Conservation (phyloP, 2,329 filamentous ascomycete genomes). For the Fusarium musae region DNA sequence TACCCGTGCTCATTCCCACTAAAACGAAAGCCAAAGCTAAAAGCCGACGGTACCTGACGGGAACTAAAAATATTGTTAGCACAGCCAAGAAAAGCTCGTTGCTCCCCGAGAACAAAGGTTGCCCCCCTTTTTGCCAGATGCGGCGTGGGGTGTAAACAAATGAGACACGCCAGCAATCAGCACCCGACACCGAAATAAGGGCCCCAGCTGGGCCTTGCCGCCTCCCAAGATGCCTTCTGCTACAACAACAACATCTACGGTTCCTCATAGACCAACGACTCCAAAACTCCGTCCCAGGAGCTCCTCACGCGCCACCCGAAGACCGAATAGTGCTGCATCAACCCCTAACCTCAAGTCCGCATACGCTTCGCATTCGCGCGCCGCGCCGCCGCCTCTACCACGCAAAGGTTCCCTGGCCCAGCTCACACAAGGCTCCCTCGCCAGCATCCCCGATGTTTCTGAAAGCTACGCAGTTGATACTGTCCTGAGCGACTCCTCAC, state of each 20-base stretch:
- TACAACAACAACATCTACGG: conserved; percentile 40
- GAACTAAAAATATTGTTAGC: conserved; percentile 31
- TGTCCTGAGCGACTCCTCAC: conserved; percentile 53
- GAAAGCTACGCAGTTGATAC: conserved; percentile 71
- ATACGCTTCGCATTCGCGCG: conserved; percentile 62
- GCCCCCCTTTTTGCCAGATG: conserved; percentile 45
- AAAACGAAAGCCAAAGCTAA: conserved; percentile 23
- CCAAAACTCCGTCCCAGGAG: conserved; percentile 36
- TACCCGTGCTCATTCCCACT: conserved; percentile 21
- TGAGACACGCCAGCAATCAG: conserved; percentile 43
- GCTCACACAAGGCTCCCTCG: conserved; percentile 71
- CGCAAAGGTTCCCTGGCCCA: conserved; percentile 79
- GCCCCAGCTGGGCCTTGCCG: conserved; percentile 37
- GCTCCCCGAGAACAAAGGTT: conserved; percentile 32
- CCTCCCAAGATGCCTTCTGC: conserved; percentile 44
- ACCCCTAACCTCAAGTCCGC: conserved; percentile 68
- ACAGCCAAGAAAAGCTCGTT: conserved; percentile 27
- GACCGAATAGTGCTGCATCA: conserved; percentile 61
- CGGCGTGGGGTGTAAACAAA: conserved; percentile 47
- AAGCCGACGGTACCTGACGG: conserved; percentile 31
- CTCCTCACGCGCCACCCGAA: conserved; percentile 55
- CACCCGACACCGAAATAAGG: conserved; percentile 40
- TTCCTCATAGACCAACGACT: conserved; percentile 25
- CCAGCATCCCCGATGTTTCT: conserved; percentile 73
- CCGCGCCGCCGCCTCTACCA: conserved; percentile 61